Evolutionary conservation across 768 basidiomycete species (phyloP).

Genomic region (Pleurotus pulmonarius): DNA sequence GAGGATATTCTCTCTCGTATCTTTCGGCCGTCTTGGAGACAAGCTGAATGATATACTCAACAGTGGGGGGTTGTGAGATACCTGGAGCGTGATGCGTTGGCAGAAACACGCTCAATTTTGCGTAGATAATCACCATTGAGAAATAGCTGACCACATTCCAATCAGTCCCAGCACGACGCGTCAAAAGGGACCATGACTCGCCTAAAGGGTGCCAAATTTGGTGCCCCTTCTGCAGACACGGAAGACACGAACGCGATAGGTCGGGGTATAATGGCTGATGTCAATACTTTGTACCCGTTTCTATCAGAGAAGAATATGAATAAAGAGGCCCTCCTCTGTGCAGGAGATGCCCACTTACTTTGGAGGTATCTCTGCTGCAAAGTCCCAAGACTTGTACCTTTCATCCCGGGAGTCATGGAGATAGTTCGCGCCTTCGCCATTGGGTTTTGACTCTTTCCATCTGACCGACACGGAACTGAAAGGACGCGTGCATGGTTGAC

Average conservation of each 20-base stretch:
- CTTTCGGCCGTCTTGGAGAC: conserved; percentile 43
- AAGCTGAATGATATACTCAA: conserved; percentile 58
- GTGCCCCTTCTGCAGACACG: conserved; percentile 41
- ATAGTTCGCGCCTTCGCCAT: background rate
- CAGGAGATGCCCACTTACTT: background rate
- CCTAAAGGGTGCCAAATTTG: conserved; percentile 70
- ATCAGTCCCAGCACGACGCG: background rate
- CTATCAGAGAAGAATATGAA: conserved; percentile 15
- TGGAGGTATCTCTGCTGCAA: conserved; percentile 32
- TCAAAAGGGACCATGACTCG: conserved; percentile 18
- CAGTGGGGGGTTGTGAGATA: conserved; percentile 63
- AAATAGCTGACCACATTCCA: conserved; percentile 43
- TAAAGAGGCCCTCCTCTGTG: background rate
- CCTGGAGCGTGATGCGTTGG: conserved; percentile 26
- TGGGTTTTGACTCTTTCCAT: background rate
- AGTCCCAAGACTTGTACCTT: conserved; percentile 38
- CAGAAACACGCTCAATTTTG: background rate
- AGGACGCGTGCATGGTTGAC: background rate
- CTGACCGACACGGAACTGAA: background rate
- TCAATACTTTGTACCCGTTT: conserved; percentile 47
- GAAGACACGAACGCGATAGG: conserved; percentile 69
- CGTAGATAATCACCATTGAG: conserved; percentile 40
- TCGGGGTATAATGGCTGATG: conserved; percentile 58
- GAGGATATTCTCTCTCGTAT: conserved; percentile 64
- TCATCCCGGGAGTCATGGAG: conserved; percentile 17